Evolutionary conservation across 306 rosid species (phyloP), one percentile per base, ranked within the genome.

Genomic region (Trifolium subterraneum): DNA sequence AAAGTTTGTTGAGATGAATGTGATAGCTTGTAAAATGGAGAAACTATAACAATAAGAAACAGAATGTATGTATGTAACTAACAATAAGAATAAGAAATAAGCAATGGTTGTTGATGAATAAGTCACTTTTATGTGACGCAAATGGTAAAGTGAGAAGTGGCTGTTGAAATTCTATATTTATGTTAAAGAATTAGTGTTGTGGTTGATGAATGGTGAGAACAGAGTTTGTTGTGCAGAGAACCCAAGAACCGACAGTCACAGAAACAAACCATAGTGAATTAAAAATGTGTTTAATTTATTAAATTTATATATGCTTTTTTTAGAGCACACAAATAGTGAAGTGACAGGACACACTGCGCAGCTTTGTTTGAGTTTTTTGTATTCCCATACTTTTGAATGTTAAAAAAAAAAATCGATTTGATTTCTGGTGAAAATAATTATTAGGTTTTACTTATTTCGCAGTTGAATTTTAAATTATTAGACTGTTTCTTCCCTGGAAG

Each of bases 161-260:
- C 14, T 39, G 22, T 61, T 68, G 8, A 52, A 66, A 44, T 55
- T 42, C 33, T 11, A 14, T 31, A 50, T 19, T 36, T n/a, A 1
- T 45, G 38, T 39, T 48, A 44, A n/a, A 56, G 38, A 83, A 64
- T 16, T 50, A 56, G 35, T 68, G 35, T 41, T 60, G 65, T 45
- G 18, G 64, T 51, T 61, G 42, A 73, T 41, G 67, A 9, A 61
- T 50, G 56, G 56, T 47, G 62, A 67, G 23, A 8, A 3, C 50
- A 44, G 50, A 12, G 15, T 44, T 5, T 44, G 50, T 44, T 44
- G 6, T 44, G 50, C 50, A 44, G 78, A 79, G 79, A 79, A 81
- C 79, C 74, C 82, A 73, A 79, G 83, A 81, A 68, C 87, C 92
- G 92, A 90, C 96, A 88, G 82, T 44, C n/a, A 23, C 51, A 48